Evolutionary conservation across 805 yeast species (phyloP).

Genomic region (Candida tammaniensis): DNA sequence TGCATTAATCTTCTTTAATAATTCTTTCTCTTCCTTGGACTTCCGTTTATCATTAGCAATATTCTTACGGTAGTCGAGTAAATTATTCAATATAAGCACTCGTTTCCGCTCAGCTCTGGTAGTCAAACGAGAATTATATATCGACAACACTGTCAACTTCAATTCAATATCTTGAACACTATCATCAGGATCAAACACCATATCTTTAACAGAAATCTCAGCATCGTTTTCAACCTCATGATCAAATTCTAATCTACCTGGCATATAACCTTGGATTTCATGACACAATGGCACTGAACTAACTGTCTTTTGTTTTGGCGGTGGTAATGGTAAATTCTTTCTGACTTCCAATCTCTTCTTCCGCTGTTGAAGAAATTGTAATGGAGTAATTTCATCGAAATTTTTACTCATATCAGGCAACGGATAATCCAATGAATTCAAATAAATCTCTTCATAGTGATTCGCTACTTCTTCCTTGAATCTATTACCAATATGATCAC

Average conservation of each 20-base stretch:
- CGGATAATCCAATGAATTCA: slow-evolving; percentile 74
- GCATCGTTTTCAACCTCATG: slow-evolving; percentile 97
- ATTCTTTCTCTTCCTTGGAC: slow-evolving; percentile 85
- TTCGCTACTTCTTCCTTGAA: slow-evolving; percentile 86
- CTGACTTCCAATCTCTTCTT: slow-evolving; percentile 70
- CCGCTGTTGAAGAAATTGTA: slow-evolving; percentile 65
- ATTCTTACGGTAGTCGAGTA: slow-evolving; percentile 82
- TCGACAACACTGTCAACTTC: slow-evolving; percentile 81
- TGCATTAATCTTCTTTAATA: slow-evolving; percentile 72
- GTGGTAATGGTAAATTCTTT: slow-evolving; percentile 69
- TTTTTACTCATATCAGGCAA: slow-evolving; percentile 80
- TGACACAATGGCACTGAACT: slow-evolving; percentile 96
- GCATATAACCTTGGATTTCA: slow-evolving; percentile 97
- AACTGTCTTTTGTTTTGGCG: slow-evolving; percentile 81
- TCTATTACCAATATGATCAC: slow-evolving; percentile 92
- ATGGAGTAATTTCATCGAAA: slow-evolving; percentile 58
- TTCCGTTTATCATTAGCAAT: slow-evolving; percentile 82
- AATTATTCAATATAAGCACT: slow-evolving; percentile 65
- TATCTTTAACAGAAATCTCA: slow-evolving; percentile 88
- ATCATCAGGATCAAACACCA: slow-evolving; percentile 94
- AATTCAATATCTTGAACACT: slow-evolving; percentile 83
- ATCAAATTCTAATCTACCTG: slow-evolving; percentile 96
- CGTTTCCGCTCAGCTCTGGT: slow-evolving; percentile 93
- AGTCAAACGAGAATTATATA: slow-evolving; percentile 85
- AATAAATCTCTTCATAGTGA: slow-evolving; percentile 74